Evolutionary conservation across 768 basidiomycete species (phyloP).

Genomic region (Rhodotorula babjevae): DNA sequence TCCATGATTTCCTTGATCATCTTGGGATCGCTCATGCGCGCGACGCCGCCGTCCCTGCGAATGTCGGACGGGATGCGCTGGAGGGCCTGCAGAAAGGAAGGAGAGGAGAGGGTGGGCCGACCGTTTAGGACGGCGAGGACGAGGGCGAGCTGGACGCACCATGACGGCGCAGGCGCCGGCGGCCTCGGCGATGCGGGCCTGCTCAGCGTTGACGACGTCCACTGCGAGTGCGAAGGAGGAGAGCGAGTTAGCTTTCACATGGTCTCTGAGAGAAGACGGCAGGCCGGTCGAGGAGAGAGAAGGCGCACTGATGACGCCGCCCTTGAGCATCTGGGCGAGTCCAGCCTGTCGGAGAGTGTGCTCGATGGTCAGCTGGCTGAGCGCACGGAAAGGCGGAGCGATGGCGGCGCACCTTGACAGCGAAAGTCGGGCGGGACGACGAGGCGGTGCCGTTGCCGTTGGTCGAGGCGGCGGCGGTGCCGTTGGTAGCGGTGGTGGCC

Average conservation of each 20-base stretch:
- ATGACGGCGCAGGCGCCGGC: slow-evolving; percentile 98
- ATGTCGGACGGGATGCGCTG: slow-evolving; percentile 96
- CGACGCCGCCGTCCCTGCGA: slow-evolving; percentile 83
- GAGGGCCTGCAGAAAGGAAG: slow-evolving; percentile 54
- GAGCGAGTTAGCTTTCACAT: not conserved
- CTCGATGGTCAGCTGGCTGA: not conserved
- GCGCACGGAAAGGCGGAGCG: not conserved
- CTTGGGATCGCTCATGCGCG: slow-evolving; percentile 74
- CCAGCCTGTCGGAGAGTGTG: slow-evolving; percentile 14
- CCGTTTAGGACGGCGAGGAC: no score
- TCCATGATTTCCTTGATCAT: slow-evolving; percentile 96
- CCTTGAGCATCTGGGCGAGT: slow-evolving; percentile 95
- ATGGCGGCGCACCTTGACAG: slow-evolving; percentile 27
- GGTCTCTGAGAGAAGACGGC: not conserved
- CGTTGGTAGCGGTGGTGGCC: not conserved
- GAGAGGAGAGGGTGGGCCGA: not conserved
- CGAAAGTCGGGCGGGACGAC: slow-evolving; percentile 21
- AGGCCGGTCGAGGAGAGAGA: not conserved
- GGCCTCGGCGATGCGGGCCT: slow-evolving; percentile 95
- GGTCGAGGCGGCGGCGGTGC: not conserved
- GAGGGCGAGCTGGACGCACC: slow-evolving; percentile 46
- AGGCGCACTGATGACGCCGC: slow-evolving; percentile 62
- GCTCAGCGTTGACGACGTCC: slow-evolving; percentile 75
- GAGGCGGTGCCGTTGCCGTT: not conserved
- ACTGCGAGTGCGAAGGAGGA: slow-evolving; percentile 53